A percentile compares a stretch with the other conserved stretches of the same genome.
These are phyloP conservation scores for Floccularia luteovirens DNA, from an alignment of 768 basidiomycete genomes.

Conservation along the genomic window DNA sequence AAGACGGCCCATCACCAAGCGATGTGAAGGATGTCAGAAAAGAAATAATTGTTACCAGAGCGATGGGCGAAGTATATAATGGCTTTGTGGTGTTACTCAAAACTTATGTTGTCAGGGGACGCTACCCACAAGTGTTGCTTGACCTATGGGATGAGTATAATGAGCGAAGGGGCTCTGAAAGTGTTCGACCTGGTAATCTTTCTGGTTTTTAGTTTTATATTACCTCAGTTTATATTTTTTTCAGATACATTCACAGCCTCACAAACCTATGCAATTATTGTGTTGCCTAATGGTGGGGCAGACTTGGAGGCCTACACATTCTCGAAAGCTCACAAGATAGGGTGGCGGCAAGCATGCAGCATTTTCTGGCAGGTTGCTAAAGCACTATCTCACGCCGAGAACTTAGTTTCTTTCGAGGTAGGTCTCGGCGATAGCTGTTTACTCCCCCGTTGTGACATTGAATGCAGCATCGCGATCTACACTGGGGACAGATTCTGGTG, in stretches of 20 bases:
- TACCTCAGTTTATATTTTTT: not conserved
- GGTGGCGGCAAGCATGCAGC: constrained; percentile 83
- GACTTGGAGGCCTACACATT: constrained; percentile 88
- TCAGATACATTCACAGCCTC: constrained; percentile 67
- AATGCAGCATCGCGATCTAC: constrained; percentile 91
- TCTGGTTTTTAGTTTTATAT: constrained; percentile 1
- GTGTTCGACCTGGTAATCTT: constrained; percentile 68
- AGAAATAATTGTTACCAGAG: constrained; percentile 70
- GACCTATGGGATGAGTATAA: constrained; percentile 86
- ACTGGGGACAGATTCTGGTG: constrained; percentile 94
- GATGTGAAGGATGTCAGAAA: constrained; percentile 73
- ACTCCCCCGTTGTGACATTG: constrained; percentile 1
- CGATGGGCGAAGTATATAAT: constrained; percentile 67
- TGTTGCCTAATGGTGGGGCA: constrained; percentile 83
- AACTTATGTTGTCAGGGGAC: constrained; percentile 80
- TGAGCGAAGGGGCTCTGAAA: constrained; percentile 68
- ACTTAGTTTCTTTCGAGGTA: constrained; percentile 83
- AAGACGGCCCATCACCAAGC: constrained; percentile 60
- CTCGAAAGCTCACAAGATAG: constrained; percentile 39
- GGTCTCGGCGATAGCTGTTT: constrained; percentile 9
- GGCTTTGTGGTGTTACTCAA: constrained; percentile 80
- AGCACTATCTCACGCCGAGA: constrained; percentile 74
- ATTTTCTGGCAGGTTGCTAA: constrained; percentile 88
- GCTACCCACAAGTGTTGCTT: constrained; percentile 74
- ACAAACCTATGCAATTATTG: constrained; percentile 85